Conservation (phyloP, 371 early-diverging fungal genomes). For the Mycotypha africana region DNA sequence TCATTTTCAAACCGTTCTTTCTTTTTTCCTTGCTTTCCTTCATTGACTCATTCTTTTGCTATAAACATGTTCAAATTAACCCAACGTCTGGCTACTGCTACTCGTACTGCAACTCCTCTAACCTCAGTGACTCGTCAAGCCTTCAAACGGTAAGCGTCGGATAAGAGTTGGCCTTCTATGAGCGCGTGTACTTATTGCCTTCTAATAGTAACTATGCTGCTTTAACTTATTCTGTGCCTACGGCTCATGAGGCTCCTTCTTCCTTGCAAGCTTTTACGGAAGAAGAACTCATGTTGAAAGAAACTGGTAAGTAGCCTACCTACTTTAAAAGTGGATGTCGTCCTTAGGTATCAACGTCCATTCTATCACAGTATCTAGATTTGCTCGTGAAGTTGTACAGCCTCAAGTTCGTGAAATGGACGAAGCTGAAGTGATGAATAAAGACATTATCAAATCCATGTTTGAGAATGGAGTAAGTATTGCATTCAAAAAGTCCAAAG, state of each 20-base stretch:
- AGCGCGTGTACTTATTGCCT: background rate
- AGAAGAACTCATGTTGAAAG: conserved; percentile 75
- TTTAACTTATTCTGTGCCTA: conserved; percentile 30
- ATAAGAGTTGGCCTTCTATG: background rate
- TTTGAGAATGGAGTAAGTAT: conserved; percentile 88
- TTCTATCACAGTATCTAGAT: conserved; percentile 65
- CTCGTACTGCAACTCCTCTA: conserved; percentile 6
- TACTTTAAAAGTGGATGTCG: too few species aligned
- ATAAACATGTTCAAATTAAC: conserved; percentile 17
- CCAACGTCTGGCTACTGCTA: conserved; percentile 13
- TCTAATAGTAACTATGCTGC: conserved; percentile 14
- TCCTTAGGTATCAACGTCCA: too few species aligned
- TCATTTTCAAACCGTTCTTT: too few species aligned
- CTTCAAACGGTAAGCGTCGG: conserved; percentile 12
- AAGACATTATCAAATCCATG: conserved; percentile 74
- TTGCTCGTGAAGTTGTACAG: conserved; percentile 76
- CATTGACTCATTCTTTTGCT: too few species aligned
- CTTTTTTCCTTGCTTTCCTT: too few species aligned
- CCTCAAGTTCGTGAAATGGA: conserved; percentile 93
- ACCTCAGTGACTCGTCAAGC: conserved; percentile 12
- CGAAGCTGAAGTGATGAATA: conserved; percentile 83
- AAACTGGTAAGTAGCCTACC: conserved; percentile 34
- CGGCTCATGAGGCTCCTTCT: conserved; percentile 33
- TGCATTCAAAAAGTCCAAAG: too few species aligned
- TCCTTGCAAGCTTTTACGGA: conserved; percentile 54